Base-by-base conservation (phyloP, 257 asterid species). In the Solanum paucissectum region DNA sequence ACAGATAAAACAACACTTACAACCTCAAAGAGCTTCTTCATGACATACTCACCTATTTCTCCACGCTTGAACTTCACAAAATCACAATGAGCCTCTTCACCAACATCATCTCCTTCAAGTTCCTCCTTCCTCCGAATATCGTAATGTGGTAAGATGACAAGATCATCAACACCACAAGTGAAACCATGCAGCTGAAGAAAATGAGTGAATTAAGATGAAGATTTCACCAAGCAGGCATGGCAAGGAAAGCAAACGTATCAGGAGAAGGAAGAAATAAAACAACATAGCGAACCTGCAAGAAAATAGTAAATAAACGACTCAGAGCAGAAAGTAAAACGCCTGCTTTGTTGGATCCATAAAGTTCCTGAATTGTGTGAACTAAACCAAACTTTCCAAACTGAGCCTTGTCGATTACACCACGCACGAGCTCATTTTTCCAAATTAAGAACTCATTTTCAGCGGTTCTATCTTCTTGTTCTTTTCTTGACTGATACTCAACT, bases 331-430 rank as follows among this genome's bases (percentile, higher is more conserved):
- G 98, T 88, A 97, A 91, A 87, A 93, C 92, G 89, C 99, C 99
- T 4, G 99, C 99, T 92, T 93, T 93, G 86, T 92, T 92, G 85
- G 98, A 88, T 85, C 99, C 99, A 87, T 97, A 97, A 68, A 96
- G 98, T 93, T 97, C 99, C 91, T 97, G 99, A 76, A 97, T 94
- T 10, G 98, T 94, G 91, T 97, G 99, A 42, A 96, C 99, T 93
- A 97, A 91, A 82, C 99, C 99, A 92, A 91, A 97, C 89, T 95
- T 95, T 76, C 98, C 99, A 92, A 97, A 97, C 92, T 97, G 99
- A 72, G 99, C 98, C 92, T 97, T 97, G 94, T 97, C 99, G 44
- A 97, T 93, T 88, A 97, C 98, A 92, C 99, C 99, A 89, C 94
- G 95, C 46, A 97, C 98, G 36, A 95, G 95, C 92, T 97, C 99